A percentile compares a stretch with the other conserved stretches of the same genome.
Evolutionary conservation across 305 asterid genomes (phyloP).

Genomic region (Solanum hybrid): DNA sequence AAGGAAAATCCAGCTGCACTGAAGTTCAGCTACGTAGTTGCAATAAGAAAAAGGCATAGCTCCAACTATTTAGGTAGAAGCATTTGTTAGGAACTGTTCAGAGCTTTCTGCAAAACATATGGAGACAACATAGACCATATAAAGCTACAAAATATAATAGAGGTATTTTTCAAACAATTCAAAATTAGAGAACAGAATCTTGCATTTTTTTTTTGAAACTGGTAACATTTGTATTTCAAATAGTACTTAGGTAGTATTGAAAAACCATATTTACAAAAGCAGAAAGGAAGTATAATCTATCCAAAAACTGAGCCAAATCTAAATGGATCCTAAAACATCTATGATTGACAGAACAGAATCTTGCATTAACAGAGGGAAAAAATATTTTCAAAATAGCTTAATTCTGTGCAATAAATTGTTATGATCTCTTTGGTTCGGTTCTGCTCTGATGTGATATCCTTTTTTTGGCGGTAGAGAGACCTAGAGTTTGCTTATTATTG

Average conservation of each 20-base stretch:
- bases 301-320: too few species aligned
- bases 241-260: too few species aligned
- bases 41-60: not conserved
- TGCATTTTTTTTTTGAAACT: not conserved
- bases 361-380: not conserved
- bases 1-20: not conserved
- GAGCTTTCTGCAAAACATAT: not conserved
- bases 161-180: not conserved
- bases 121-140: not conserved
- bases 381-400: not conserved
- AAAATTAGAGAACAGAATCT: not conserved
- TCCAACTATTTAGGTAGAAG: not conserved
- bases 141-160: not conserved
- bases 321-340: too few species aligned
- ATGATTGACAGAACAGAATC: not conserved
- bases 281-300: too few species aligned
- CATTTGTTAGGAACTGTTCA: not conserved
- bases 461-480: not conserved
- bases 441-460: not conserved
- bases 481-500: not conserved
- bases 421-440: not conserved
- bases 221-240: too few species aligned
- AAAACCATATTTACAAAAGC: too few species aligned
- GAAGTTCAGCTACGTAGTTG: not conserved
- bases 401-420: not conserved